phyloP scores from a whole-genome alignment of 1,284 basidiomycete genomes.

The Quambalaria eucalypti region DNA sequence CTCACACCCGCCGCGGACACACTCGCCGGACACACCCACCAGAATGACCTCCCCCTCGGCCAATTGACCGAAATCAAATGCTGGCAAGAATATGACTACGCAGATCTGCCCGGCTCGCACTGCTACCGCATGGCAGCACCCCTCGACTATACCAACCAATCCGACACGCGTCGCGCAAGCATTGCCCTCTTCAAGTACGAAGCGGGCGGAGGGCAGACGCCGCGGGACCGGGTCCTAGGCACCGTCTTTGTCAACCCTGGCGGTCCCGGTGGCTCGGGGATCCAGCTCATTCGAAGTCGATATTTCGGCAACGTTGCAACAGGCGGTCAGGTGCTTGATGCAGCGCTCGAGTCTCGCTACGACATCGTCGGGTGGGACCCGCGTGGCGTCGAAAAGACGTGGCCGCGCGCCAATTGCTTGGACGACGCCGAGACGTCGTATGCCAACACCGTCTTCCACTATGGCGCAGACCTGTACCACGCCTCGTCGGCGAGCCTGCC shows the following conservation, averaged over 20 bases:
- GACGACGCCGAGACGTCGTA: constrained; percentile 12
- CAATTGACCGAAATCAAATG: constrained; percentile 22
- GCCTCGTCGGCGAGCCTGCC: neutral
- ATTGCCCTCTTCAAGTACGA: constrained; percentile 26
- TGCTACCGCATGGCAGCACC: constrained; percentile 29
- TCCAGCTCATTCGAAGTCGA: constrained; percentile 14
- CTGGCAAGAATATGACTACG: constrained; percentile 14
- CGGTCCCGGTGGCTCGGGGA: constrained; percentile 26
- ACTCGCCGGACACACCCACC: no score
- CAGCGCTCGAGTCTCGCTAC: constrained; percentile 19
- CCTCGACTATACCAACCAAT: constrained; percentile 22
- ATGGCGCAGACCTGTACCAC: neutral
- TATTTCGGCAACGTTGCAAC: constrained; percentile 8
- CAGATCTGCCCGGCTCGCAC: constrained; percentile 11
- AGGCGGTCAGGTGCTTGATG: constrained; percentile 17
- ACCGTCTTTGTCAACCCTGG: constrained; percentile 27
- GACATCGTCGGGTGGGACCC: constrained; percentile 21
- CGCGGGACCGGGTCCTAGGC: constrained; percentile 16
- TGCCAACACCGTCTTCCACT: constrained; percentile 6
- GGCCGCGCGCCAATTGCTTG: constrained; percentile 24
- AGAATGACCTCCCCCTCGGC: constrained; percentile 7
- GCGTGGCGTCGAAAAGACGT: constrained; percentile 20
- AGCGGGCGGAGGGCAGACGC: constrained; percentile 21
- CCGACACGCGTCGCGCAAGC: constrained; percentile 21
- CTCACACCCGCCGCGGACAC: no score